A percentile compares a stretch with the other conserved stretches of the same genome.
Evolutionary conservation across 805 yeast genomes (phyloP).

Genomic region (Lachancea thermotolerans): DNA sequence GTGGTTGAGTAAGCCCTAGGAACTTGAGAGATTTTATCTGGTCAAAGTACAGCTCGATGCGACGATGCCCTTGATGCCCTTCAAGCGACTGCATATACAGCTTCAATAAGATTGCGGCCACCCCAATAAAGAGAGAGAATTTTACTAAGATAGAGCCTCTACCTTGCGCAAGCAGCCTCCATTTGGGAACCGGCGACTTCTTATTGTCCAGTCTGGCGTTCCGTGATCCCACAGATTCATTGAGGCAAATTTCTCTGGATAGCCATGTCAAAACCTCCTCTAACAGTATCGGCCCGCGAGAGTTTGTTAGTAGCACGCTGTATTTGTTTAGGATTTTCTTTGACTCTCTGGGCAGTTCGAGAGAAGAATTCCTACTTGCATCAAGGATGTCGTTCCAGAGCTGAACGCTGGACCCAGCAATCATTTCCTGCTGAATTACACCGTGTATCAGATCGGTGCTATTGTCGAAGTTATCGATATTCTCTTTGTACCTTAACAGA

Average conservation of each 20-base stretch:
- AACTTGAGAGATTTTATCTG: conserved; percentile 4
- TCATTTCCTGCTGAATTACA: conserved; percentile 36
- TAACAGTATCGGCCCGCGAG: neutral
- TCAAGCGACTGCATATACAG: conserved; percentile 4
- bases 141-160: conserved; percentile 1
- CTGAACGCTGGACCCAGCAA: conserved; percentile 13
- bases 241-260: conserved; percentile 16
- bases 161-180: neutral
- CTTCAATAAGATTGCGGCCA: conserved; percentile 7
- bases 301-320: conserved; percentile 24
- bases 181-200: neutral
- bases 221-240: conserved; percentile 8
- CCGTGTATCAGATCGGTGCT: conserved; percentile 33
- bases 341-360: conserved; percentile 2
- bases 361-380: conserved; percentile 7
- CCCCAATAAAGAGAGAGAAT: conserved; percentile 3
- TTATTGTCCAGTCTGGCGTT: neutral
- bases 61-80: conserved; percentile 1
- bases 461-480: conserved; percentile 25
- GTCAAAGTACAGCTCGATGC: conserved; percentile 1
- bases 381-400: conserved; percentile 18
- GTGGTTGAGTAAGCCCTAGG: conserved; percentile 3
- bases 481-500: conserved; percentile 23
- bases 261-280: conserved; percentile 11
- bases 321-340: conserved; percentile 17